Evolutionary conservation across 768 basidiomycete species (phyloP), one percentile per base, ranked within the genome.

Genomic region (Dacryopinax primogenitus): DNA sequence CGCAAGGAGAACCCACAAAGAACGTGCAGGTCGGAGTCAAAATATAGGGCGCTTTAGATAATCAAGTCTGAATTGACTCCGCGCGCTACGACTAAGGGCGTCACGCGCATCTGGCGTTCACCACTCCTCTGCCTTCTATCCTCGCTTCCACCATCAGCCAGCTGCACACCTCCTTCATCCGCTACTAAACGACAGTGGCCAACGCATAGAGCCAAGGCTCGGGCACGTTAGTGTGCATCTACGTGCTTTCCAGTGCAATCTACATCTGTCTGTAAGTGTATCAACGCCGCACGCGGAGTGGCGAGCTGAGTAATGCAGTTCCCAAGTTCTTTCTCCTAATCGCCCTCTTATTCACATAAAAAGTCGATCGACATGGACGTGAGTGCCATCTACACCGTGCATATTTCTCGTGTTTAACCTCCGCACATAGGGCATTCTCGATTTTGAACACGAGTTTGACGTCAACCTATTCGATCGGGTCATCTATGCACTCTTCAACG

Each of bases 391-490:
- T 18, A 33, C 0, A 35, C 62, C 47, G 28, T 47, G 63, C 61
- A 37, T n/a, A 1, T 30, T 15, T 58, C 23, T 7, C 61, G 45
- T 66, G 28, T 30, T 26, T 35, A n/a, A 33, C 32, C 21, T 41
- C 62, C 21, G 3, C 32, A 6, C 63, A 35, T 66, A 96, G 93
- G 84, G 81, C 76, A 82, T 96, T 71, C 87, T 96, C 74, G 92
- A 96, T 82, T 92, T 94, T 80, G 86, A 86, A 70, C 84, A 83
- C 72, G 92, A 95, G 72, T 90, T 98, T 77, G 93, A 98, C 82
- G 86, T 96, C 75, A 77, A 81, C 67, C 82, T 97, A 68, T 81
- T 98, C 77, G 96, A 99, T 79, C 89, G 86, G 76, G 90, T 98
- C 71, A 91, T 92, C 62, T 87, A 87, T 78, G 84, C 91, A 63